Evolutionary conservation across 2,329 filamentous ascomycete species (phyloP), one percentile per base, ranked within the genome.

Genomic region (Botryotinia calthae): DNA sequence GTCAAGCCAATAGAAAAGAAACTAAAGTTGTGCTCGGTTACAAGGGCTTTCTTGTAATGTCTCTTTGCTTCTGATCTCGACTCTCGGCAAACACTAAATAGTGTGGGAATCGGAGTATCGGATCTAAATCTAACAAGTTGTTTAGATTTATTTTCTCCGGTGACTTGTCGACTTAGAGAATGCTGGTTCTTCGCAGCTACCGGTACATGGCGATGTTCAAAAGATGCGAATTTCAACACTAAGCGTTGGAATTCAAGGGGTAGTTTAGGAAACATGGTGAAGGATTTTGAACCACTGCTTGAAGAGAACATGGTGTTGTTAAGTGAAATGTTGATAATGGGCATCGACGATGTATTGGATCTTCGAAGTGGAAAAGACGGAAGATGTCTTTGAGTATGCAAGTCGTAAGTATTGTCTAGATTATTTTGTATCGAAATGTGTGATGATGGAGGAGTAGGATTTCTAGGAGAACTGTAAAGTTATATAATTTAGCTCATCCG

Each of bases 71-170:
- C 51, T 7, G 2, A 2, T 22, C 66, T 44, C 4, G 51, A 12
- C 22, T n/a, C 66, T 46, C 20, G 44, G 1, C 66, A 69, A 40
- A 69, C 66, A 42, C 37, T 69, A 31, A 69, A 59, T 9, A 69
- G n/a, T 2, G 20, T n/a, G 22, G 66, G 66, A 16, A 59, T 16
- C 7, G 66, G 66, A 25, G 20, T 69, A 16, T 56, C 51, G n/a
- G n/a, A 58, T n/a, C 54, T n/a, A 18, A 56, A 69, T 44, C 66
- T 69, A 48, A 42, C 31, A 4, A 69, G n/a, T 6, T 16, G 46
- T 18, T 40, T 7, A 10, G 37, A 9, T n/a, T 37, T 2, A 4
- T 25, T 20, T 22, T 69, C 18, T 44, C 51, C 34, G 2, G 25
- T 58, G 20, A 42, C 22, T n/a, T 22, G 12, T n/a, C 2, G 18